Evolutionary conservation across 2,329 filamentous ascomycete genomes (phyloP).

Genomic region (Phialophora macrospora): DNA sequence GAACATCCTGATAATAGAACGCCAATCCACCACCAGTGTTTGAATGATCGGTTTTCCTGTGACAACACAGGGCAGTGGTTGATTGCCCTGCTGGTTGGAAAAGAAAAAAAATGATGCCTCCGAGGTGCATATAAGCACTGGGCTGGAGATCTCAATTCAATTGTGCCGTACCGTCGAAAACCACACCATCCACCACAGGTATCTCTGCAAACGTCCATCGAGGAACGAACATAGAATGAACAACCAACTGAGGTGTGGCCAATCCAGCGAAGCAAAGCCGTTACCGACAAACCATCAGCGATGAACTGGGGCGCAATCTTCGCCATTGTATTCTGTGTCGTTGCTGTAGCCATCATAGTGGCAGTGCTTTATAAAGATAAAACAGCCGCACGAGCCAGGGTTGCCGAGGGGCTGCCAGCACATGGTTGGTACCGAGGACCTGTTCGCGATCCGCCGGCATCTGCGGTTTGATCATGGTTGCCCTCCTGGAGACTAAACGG

Average conservation of each 20-base stretch:
- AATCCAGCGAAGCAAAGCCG: background rate
- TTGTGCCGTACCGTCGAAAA: background rate
- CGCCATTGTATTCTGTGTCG: slow-evolving; percentile 1
- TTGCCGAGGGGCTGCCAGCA: background rate
- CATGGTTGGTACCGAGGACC: slow-evolving; percentile 1
- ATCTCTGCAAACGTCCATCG: background rate
- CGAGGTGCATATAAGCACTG: background rate
- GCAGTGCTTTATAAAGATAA: background rate
- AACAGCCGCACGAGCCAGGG: background rate
- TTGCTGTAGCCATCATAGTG: background rate
- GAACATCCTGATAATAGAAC: background rate
- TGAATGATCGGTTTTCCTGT: background rate
- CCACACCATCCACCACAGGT: background rate
- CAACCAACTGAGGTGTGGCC: background rate
- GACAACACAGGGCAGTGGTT: background rate
- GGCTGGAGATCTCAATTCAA: background rate
- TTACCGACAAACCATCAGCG: background rate
- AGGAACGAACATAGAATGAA: background rate
- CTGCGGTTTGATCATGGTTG: background rate
- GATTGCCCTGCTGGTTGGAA: background rate
- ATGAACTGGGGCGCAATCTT: slow-evolving; percentile 8
- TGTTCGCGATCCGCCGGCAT: background rate
- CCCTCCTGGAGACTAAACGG: background rate
- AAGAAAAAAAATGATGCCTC: background rate
- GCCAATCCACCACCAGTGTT: background rate